Conservation (phyloP, 805 yeast genomes). For the Lachancea mirantina region DNA sequence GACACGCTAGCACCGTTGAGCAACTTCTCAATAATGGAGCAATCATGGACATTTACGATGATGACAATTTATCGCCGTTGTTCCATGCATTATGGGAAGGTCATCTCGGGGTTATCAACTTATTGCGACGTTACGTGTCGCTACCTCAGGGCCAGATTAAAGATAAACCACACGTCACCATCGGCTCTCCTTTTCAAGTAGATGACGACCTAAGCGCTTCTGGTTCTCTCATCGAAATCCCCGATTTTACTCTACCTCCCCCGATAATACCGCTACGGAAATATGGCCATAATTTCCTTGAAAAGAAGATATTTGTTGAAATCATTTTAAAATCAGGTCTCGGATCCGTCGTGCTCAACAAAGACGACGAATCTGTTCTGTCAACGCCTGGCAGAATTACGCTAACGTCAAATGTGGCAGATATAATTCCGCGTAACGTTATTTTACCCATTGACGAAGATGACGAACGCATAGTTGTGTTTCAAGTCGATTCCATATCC, state of each 20-base stretch:
- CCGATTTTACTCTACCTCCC: conserved; percentile 88
- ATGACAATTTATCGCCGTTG: conserved; percentile 69
- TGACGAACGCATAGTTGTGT: conserved; percentile 59
- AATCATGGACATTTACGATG: conserved; percentile 59
- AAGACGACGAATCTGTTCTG: conserved; percentile 35
- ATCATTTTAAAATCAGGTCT: conserved; percentile 51
- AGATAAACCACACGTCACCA: not conserved
- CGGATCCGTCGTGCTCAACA: conserved; percentile 38
- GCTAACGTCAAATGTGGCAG: conserved; percentile 65
- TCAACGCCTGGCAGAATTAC: conserved; percentile 77
- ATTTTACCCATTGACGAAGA: conserved; percentile 61
- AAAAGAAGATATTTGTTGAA: conserved; percentile 80
- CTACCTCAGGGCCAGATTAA: conserved; percentile 2
- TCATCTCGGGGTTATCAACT: conserved; percentile 71
- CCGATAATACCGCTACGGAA: conserved; percentile 90
- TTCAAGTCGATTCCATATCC: conserved; percentile 74
- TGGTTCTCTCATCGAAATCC: conserved; percentile 54
- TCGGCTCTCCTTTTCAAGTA: conserved; percentile 3
- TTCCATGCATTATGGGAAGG: conserved; percentile 95
- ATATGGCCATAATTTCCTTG: conserved; percentile 93
- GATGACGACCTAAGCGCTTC: conserved; percentile 8
- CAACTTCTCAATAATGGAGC: conserved; percentile 73
- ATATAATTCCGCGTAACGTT: conserved; percentile 81
- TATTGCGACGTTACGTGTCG: conserved; percentile 39
- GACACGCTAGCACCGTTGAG: conserved; percentile 62